Conservation (phyloP, 192 early-diverging fungal species). For the Backusella tarrabulga region DNA sequence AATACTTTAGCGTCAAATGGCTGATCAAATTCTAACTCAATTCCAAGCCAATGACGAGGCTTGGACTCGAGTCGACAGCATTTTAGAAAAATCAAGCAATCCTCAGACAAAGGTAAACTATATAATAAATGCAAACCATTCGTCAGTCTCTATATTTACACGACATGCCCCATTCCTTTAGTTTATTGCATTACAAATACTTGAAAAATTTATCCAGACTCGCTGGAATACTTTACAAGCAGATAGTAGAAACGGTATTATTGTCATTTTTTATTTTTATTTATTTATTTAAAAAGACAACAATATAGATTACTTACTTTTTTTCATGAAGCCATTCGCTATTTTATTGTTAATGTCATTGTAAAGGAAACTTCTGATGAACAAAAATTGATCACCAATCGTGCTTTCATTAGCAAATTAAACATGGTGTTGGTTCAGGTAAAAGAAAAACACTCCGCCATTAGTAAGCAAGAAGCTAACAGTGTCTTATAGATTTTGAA, state of each 20-base stretch:
- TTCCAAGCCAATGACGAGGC: conserved; percentile 95
- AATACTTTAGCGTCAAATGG: conserved; percentile 71
- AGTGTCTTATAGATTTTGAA: conserved; percentile 78
- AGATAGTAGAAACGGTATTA: conserved; percentile 75
- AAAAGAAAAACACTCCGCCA: not conserved
- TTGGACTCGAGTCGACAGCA: conserved; percentile 93
- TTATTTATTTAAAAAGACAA: not conserved
- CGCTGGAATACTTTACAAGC: conserved; percentile 94
- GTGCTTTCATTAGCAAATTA: conserved; percentile 84
- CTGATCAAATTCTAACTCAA: conserved; percentile 84
- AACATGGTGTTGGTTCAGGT: conserved; percentile 98
- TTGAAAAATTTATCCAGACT: conserved; percentile 94
- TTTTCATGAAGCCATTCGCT: conserved; percentile 77
- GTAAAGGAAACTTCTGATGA: conserved; percentile 91
- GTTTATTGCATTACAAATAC: conserved; percentile 82
- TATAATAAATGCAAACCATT: not conserved
- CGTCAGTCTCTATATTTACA: not conserved
- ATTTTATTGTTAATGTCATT: conserved; percentile 92
- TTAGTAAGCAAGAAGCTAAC: not conserved
- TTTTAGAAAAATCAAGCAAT: conserved; percentile 79
- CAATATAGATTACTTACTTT: not conserved
- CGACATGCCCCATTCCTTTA: conserved; percentile 7
- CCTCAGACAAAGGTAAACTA: conserved; percentile 78
- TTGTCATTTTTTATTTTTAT: not conserved
- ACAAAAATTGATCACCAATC: conserved; percentile 68